Base-by-base conservation (phyloP, 2,329 filamentous ascomycete species). In the Cephalotrichum gorgonifer region DNA sequence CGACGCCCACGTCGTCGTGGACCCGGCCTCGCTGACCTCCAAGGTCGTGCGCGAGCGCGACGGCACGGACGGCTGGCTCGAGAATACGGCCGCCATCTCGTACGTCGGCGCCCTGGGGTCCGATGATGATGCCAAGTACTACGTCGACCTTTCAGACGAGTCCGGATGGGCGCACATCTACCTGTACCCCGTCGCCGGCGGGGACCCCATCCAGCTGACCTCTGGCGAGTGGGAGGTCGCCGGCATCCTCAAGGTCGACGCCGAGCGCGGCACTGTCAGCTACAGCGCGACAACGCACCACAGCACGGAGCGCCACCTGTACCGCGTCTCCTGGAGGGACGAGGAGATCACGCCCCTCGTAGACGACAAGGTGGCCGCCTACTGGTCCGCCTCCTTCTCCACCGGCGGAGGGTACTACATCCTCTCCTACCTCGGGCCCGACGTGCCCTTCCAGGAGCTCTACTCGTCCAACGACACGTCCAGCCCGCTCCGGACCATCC, bases 381-480 rank as follows among this genome's bases (percentile, higher is more conserved):
- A 73, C 56, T 86, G 78, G 74, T 71, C 70, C 5, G 82, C 81
- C 0, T 83, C 79, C 1, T 86, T 86, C 63, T 85, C 81, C 0
- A 70, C 76, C 2, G 68, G 64, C 2, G 78, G 75, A 0, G 75
- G 75, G 2, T 86, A 81, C 66, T 85, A 85, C 57, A 75, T 86
- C 39, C 73, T 85, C 3, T 74, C 67, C 47, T 86, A 86, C 59
- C 63, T 66, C 17, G 83, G 83, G 0, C 83, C 83, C 0, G 76
- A 85, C 49, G 76, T 86, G 0, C 82, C 83, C 0, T 85, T 84
- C 62, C 81, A 86, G 57, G 79, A 84, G 53, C 69, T 86, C 1
- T 84, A 83, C 63, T 66, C 75, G 0, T 60, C 73, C 52, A 76
- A 81, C 58, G 71, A 73, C 20, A 74, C 70, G 20, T 56, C 56